Evolutionary conservation across 148 eudicot genomes (phyloP), one percentile per base, ranked within the genome.

Genomic region (Simmondsia chinensis): DNA sequence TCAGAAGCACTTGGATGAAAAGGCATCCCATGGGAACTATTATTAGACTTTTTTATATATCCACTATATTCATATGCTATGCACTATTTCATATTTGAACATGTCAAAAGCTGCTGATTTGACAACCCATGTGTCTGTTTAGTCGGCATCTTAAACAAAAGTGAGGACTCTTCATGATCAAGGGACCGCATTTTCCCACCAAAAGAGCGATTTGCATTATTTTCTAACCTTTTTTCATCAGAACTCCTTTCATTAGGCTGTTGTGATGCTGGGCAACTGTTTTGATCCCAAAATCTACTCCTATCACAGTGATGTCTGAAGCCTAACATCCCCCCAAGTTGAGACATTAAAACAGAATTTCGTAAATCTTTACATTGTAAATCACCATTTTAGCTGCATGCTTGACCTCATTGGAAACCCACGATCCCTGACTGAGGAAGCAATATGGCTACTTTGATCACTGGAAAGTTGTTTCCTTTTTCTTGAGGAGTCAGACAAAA

Each of bases 401-500:
- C 51, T 59, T 34, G 61, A 57, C 17, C 40, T 46, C 39, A 34
- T 32, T n/a, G 42, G 56, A 42, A 43, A 22, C 17, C 54, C 48
- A 52, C 42, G 45, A 21, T 33, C 57, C 15, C 20, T 11, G 42
- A n/a, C 23, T 39, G 77, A 28, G 45, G 49, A 29, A 53, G 43
- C 6, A 15, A 7, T 10, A 11, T 41, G 14, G 18, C 42, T 61
- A 8, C 50, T 51, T 26, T 33, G 44, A 71, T 64, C 70, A 29
- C 36, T 48, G 27, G 55, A 43, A 34, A 16, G 12, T 33, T 30
- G 30, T 49, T 70, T 73, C 56, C 68, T 70, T 54, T 70, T 76
- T 48, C 75, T 62, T 21, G 71, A 46, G 10, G 54, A 56, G 14
- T 54, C 61, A 21, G 39, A 53, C 25, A 58, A 7, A 48, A n/a